phyloP scores from a whole-genome alignment of 2,329 filamentous ascomycete genomes.

The Venturia nashicola region DNA sequence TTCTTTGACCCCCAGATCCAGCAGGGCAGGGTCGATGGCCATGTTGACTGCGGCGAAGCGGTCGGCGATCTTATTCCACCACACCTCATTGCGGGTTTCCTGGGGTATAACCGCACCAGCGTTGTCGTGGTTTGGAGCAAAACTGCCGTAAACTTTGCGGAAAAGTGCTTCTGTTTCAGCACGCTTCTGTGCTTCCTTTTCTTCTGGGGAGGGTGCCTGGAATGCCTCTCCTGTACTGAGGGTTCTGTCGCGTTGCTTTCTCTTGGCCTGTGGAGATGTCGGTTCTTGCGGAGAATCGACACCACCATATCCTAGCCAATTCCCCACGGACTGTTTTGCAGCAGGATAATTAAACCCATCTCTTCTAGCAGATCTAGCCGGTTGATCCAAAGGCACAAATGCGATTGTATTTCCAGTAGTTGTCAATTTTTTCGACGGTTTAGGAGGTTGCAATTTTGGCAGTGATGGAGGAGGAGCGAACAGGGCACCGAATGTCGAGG shows the following conservation, averaged over 20 bases:
- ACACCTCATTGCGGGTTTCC: conserved; percentile 53
- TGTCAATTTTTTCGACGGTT: conserved; percentile 44
- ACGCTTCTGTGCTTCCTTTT: conserved; percentile 33
- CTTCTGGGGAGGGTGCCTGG: conserved; percentile 32
- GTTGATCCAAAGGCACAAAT: conserved; percentile 41
- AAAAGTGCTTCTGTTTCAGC: conserved; percentile 65
- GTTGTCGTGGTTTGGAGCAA: conserved; percentile 65
- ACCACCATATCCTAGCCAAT: conserved; percentile 48
- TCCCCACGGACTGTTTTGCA: conserved; percentile 52
- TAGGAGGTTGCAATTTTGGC: conserved; percentile 56
- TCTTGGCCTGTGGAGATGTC: conserved; percentile 51
- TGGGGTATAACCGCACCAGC: conserved; percentile 57
- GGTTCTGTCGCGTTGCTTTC: conserved; percentile 58
- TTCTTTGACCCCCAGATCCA: conserved; percentile 22
- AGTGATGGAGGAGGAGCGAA: conserved; percentile 58
- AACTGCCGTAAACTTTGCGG: conserved; percentile 65
- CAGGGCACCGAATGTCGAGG: conserved; percentile 57
- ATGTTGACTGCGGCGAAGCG: conserved; percentile 54
- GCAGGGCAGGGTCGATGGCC: conserved; percentile 36
- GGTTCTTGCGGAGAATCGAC: conserved; percentile 29
- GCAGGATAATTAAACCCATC: conserved; percentile 47
- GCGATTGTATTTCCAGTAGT: conserved; percentile 41
- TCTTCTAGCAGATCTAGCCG: conserved; percentile 31
- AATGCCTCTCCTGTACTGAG: conserved; percentile 53
- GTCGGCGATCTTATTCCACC: conserved; percentile 64